Evolutionary conservation across 257 asterid species (phyloP).

Genomic region (Datura wrightii): DNA sequence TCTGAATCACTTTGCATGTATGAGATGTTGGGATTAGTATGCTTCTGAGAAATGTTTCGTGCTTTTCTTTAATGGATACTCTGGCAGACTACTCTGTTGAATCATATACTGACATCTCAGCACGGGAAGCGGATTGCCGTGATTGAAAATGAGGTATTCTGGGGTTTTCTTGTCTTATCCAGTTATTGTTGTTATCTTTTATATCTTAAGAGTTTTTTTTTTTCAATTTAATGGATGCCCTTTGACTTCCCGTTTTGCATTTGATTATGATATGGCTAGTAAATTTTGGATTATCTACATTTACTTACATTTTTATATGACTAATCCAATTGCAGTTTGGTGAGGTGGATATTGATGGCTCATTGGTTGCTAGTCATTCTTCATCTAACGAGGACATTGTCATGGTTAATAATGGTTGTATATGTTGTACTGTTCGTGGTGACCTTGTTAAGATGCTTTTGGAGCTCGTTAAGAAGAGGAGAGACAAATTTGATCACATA

Average conservation of each 20-base stretch:
- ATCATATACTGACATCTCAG: constrained; percentile 88
- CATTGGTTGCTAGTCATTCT: constrained; percentile 92
- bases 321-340: constrained; percentile 73
- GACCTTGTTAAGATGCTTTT: constrained; percentile 95
- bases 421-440: constrained; percentile 95
- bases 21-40: background rate
- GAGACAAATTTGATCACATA: constrained; percentile 88
- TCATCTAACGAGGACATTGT: constrained; percentile 87
- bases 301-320: background rate
- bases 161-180: background rate
- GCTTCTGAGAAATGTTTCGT: constrained; percentile 18
- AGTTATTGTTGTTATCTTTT: background rate
- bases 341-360: constrained; percentile 96
- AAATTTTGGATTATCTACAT: constrained; percentile 10
- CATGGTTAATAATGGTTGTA: constrained; percentile 96
- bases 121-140: constrained; percentile 97
- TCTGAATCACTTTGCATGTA: background rate
- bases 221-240: background rate
- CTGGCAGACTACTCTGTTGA: constrained; percentile 91
- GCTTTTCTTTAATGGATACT: constrained; percentile 25
- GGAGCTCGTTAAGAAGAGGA: constrained; percentile 84
- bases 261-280: background rate
- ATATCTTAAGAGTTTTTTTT: constrained; percentile 7
- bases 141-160: constrained; percentile 90
- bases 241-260: constrained; percentile 9